Conservation (phyloP, 2,329 filamentous ascomycete genomes). For the Aureobasidium melanogenum region DNA sequence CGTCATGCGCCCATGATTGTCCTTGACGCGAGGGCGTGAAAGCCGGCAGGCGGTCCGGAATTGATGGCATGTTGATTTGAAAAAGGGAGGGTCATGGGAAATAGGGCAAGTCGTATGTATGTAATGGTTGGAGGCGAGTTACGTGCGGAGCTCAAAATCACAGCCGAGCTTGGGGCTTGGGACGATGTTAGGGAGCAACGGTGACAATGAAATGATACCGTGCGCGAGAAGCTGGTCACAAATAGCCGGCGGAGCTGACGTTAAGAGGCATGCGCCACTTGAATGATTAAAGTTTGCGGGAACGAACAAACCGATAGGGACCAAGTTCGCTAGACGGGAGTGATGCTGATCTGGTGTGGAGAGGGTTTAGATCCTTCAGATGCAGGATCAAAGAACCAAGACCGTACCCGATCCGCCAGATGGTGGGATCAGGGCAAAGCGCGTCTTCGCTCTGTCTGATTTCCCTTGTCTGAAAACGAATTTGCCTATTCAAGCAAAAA, state of each 20-base stretch:
- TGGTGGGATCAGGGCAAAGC: not conserved
- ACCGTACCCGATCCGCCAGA: not conserved
- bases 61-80: not conserved
- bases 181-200: constrained; percentile 4
- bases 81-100: not conserved
- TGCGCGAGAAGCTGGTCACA: constrained; percentile 4
- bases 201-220: constrained; percentile 10
- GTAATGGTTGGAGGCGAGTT: not conserved
- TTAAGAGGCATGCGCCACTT: constrained; percentile 6
- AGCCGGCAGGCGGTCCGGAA: not conserved
- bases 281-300: constrained; percentile 7
- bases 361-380: constrained; percentile 10
- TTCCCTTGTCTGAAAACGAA: not conserved
- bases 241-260: constrained; percentile 8
- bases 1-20: not conserved
- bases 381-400: constrained; percentile 4
- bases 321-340: constrained; percentile 10
- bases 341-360: constrained; percentile 12
- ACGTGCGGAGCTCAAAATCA: not conserved
- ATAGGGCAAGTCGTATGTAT: not conserved
- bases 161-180: constrained; percentile 4
- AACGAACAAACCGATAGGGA: constrained; percentile 8
- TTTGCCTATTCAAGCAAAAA: not conserved
- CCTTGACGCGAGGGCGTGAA: not conserved
- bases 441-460: not conserved